Conservation (phyloP, 108 stramenopile genomes). For the Cyclotella choctawhatcheeana region DNA sequence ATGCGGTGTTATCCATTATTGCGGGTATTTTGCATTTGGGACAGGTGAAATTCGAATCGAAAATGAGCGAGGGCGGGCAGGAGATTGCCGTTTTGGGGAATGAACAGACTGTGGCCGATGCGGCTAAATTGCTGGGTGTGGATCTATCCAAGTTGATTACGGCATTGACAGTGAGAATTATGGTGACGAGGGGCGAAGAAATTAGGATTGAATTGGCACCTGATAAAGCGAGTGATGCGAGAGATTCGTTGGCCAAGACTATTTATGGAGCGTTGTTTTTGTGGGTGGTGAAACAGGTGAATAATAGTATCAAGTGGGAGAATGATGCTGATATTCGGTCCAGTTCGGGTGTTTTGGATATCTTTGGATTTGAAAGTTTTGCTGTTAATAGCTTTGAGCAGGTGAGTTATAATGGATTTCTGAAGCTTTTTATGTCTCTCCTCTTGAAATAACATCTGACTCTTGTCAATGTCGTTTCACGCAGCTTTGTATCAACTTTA, state of each 20-base stretch:
- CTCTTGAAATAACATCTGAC: background rate
- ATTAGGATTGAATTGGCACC: conserved; percentile 78
- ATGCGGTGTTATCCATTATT: conserved; percentile 73
- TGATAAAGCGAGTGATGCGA: conserved; percentile 84
- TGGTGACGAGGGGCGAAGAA: conserved; percentile 84
- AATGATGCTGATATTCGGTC: conserved; percentile 77
- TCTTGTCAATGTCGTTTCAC: background rate
- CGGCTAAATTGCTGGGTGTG: conserved; percentile 86
- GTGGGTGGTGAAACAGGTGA: conserved; percentile 90
- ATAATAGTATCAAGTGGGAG: conserved; percentile 87
- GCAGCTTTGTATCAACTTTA: conserved; percentile 99
- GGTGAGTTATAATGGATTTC: background rate
- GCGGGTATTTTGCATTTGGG: conserved; percentile 93
- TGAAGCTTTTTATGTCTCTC: background rate
- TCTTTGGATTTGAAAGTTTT: conserved; percentile 99
- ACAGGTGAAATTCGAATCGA: conserved; percentile 77
- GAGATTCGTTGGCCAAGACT: conserved; percentile 96
- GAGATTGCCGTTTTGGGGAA: conserved; percentile 76
- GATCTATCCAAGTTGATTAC: conserved; percentile 71
- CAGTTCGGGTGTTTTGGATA: conserved; percentile 97
- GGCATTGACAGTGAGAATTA: conserved; percentile 81
- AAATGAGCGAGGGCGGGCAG: conserved; percentile 63
- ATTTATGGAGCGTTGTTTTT: conserved; percentile 92
- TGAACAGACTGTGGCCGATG: conserved; percentile 61
- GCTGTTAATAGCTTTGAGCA: conserved; percentile 92